Percentiles rank a stretch among this genome's conserved stretches.
Evolutionary conservation across 176 grass and related monocot genomes (phyloP).

Genomic region (Hordeum marinum): DNA sequence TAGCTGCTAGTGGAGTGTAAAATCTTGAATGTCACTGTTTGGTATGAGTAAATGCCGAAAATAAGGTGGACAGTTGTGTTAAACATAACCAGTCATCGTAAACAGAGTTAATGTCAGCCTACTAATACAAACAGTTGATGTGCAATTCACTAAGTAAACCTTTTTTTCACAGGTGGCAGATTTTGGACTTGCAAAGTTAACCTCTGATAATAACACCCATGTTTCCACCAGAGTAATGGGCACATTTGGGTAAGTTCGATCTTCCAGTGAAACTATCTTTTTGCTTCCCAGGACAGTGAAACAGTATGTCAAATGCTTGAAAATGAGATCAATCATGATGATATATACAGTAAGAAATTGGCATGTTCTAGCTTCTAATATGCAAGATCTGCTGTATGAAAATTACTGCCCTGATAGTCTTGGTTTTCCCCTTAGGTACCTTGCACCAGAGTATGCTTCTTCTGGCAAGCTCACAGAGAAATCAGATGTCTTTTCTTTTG

Average conservation of each 20-base stretch:
- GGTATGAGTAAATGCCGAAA: slow-evolving; percentile 10
- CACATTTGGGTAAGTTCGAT: slow-evolving; percentile 75
- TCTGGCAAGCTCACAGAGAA: slow-evolving; percentile 94
- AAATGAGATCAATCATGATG: neutral
- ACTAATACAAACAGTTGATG: neutral
- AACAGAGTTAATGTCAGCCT: slow-evolving; percentile 12
- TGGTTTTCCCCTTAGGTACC: slow-evolving; percentile 54
- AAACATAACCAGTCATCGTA: slow-evolving; percentile 13
- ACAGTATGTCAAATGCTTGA: neutral
- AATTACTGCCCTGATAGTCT: slow-evolving; percentile 10
- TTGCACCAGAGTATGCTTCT: slow-evolving; percentile 96
- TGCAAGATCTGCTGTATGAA: neutral
- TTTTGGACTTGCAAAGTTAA: slow-evolving; percentile 91
- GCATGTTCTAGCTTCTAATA: neutral
- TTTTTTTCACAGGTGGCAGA: slow-evolving; percentile 76
- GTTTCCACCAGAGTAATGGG: slow-evolving; percentile 96
- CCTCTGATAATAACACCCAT: slow-evolving; percentile 80
- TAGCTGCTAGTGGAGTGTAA: neutral
- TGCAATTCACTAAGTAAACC: neutral
- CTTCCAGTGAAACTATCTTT: neutral
- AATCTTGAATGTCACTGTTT: neutral
- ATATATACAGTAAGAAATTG: neutral
- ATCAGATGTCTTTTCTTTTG: slow-evolving; percentile 96
- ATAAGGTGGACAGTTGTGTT: neutral
- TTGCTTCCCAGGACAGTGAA: neutral